These are phyloP conservation scores for Hyaloscypha variabilis DNA, from an alignment of 495 filamentous ascomycete genomes.

Conservation along the genomic window DNA sequence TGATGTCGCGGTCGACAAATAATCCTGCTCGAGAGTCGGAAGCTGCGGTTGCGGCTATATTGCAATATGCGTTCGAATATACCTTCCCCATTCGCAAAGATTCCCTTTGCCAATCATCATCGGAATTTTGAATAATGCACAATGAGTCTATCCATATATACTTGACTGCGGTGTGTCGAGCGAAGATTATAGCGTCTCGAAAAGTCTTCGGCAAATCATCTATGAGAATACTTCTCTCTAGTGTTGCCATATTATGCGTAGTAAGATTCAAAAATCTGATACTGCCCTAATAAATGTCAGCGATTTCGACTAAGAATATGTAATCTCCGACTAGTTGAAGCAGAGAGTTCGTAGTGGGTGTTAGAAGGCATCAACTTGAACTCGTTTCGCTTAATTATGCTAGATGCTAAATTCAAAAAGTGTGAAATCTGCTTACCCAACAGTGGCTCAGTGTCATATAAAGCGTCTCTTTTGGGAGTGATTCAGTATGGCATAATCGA, in stretches of 20 bases:
- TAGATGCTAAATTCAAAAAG: too few species aligned
- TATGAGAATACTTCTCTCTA: background rate
- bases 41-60: slow-evolving; percentile 8
- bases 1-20: slow-evolving; percentile 2
- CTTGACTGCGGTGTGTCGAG: background rate
- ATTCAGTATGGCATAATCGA: too few species aligned
- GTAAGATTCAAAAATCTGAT: background rate
- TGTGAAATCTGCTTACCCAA: too few species aligned
- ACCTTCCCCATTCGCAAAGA: background rate
- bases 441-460: background rate
- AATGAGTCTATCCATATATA: background rate
- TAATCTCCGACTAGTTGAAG: too few species aligned
- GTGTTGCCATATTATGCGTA: background rate
- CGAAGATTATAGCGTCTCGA: background rate
- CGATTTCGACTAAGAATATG: too few species aligned
- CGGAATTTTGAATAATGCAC: background rate
- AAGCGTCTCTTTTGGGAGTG: background rate
- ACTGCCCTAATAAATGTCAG: background rate
- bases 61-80: background rate
- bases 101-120: background rate
- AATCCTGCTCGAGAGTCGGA: slow-evolving; percentile 5
- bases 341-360: too few species aligned
- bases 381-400: too few species aligned
- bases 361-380: too few species aligned
- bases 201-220: background rate